Evolutionary conservation across 2,329 filamentous ascomycete species (phyloP).

Genomic region (Ploettnerulaceae sp.): DNA sequence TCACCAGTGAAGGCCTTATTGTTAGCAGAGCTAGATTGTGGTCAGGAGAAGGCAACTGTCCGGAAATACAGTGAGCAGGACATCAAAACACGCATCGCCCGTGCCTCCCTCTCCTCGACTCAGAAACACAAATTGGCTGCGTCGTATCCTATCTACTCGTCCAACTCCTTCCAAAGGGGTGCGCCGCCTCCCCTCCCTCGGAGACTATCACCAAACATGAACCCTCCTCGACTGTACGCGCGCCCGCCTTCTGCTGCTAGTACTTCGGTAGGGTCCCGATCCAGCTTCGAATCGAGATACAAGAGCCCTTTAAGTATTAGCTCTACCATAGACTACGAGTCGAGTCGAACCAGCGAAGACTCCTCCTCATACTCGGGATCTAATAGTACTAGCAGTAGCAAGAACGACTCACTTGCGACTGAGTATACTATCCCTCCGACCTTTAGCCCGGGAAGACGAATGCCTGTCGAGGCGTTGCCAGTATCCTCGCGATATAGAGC

Average conservation of each 20-base stretch:
- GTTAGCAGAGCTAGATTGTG: neutral
- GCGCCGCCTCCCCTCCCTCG: slow-evolving; percentile 12
- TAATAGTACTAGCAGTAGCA: slow-evolving; percentile 5
- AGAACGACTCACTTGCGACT: slow-evolving; percentile 7
- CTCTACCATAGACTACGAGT: slow-evolving; percentile 23
- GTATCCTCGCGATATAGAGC: slow-evolving; percentile 13
- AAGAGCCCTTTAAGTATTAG: slow-evolving; percentile 30
- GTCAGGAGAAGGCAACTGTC: neutral
- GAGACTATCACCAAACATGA: slow-evolving; percentile 19
- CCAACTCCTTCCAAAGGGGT: slow-evolving; percentile 8
- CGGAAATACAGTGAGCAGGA: slow-evolving; percentile 24
- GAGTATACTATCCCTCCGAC: slow-evolving; percentile 10
- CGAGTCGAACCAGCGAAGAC: slow-evolving; percentile 24
- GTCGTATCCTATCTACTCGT: slow-evolving; percentile 24
- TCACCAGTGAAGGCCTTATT: no score
- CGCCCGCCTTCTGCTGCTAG: slow-evolving; percentile 20
- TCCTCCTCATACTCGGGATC: slow-evolving; percentile 16
- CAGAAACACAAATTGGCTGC: slow-evolving; percentile 18
- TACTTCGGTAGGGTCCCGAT: slow-evolving; percentile 14
- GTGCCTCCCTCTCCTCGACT: slow-evolving; percentile 15
- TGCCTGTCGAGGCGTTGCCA: slow-evolving; percentile 18
- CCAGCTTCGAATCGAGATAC: slow-evolving; percentile 27
- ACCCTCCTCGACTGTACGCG: slow-evolving; percentile 15
- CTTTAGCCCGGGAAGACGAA: slow-evolving; percentile 4
- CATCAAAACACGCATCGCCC: slow-evolving; percentile 20